A percentile compares a stretch with the other conserved stretches of the same genome.
Evolutionary conservation across 2,329 filamentous ascomycete species (phyloP).

Genomic region (Lachnellula subtilissima): DNA sequence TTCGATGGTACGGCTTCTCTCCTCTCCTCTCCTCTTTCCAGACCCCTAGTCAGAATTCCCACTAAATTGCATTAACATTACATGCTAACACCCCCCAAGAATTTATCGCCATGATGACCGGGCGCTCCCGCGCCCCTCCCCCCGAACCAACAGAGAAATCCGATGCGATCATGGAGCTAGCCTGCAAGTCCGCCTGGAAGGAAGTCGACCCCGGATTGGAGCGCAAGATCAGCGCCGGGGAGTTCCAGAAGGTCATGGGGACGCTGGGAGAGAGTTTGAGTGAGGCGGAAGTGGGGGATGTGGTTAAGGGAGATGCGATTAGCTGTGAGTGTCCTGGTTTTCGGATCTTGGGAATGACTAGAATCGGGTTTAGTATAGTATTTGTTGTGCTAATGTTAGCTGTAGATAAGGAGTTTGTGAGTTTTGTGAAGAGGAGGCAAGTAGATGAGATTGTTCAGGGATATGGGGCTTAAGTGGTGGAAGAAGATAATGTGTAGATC

Average conservation of each 20-base stretch:
- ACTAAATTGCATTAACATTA: not conserved
- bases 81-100: conserved; percentile 24
- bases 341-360: no score
- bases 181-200: conserved; percentile 34
- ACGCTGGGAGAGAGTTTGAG: conserved; percentile 32
- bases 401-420: conserved; percentile 33
- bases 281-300: conserved; percentile 33
- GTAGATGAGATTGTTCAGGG: conserved; percentile 25
- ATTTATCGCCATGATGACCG: conserved; percentile 41
- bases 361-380: not conserved
- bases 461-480: conserved; percentile 12
- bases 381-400: not conserved
- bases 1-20: conserved; percentile 32
- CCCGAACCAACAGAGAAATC: conserved; percentile 10
- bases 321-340: conserved; percentile 30
- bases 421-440: conserved; percentile 32
- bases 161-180: conserved; percentile 16
- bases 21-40: conserved; percentile 35
- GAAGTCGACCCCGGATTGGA: conserved; percentile 33
- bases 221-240: conserved; percentile 31
- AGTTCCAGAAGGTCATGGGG: conserved; percentile 34
- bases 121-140: conserved; percentile 18
- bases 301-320: conserved; percentile 34
- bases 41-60: not conserved
- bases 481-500: not conserved